A percentile compares a stretch with the other conserved stretches of the same genome.
Conservation (phyloP, 1,284 basidiomycete genomes). For the Malassezia slooffiae region DNA sequence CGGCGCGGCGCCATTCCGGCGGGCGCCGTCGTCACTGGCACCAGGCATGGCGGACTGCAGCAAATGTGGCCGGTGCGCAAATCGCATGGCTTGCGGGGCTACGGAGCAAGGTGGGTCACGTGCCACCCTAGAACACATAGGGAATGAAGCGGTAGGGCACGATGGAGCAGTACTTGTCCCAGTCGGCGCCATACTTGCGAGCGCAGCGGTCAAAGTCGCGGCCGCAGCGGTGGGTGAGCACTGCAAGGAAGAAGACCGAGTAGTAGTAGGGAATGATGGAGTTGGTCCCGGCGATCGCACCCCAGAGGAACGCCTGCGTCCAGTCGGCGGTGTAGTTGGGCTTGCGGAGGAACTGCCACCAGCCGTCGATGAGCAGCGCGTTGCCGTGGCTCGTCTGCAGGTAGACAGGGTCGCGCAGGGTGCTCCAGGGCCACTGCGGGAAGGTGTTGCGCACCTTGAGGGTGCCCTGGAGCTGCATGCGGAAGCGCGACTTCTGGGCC, state of each 20-base stretch:
- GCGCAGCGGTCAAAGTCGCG: slow-evolving; percentile 56
- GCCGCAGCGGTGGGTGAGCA: slow-evolving; percentile 39
- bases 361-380: slow-evolving; percentile 69
- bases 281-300: slow-evolving; percentile 66
- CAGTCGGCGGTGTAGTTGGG: slow-evolving; percentile 59
- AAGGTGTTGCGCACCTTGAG: slow-evolving; percentile 68
- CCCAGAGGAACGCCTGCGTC: slow-evolving; percentile 70
- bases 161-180: slow-evolving; percentile 46
- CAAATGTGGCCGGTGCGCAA: not conserved
- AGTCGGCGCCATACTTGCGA: slow-evolving; percentile 56
- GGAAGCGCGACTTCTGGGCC: slow-evolving; percentile 95
- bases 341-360: slow-evolving; percentile 61
- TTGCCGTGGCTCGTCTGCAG: slow-evolving; percentile 93
- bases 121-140: slow-evolving; percentile 48
- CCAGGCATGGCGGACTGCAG: not conserved
- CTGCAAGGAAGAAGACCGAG: slow-evolving; percentile 35
- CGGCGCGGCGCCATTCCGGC: not conserved
- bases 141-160: slow-evolving; percentile 86
- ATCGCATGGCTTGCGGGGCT: too few species aligned
- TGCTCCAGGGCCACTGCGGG: slow-evolving; percentile 79
- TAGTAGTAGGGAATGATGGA: slow-evolving; percentile 85
- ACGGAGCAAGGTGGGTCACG: slow-evolving; percentile 1
- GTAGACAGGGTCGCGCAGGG: slow-evolving; percentile 75
- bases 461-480: slow-evolving; percentile 81
- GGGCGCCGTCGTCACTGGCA: too few species aligned